phyloP scores from a whole-genome alignment of 139 green algal genomes.

The Cymbomonas tetramitiformis region DNA sequence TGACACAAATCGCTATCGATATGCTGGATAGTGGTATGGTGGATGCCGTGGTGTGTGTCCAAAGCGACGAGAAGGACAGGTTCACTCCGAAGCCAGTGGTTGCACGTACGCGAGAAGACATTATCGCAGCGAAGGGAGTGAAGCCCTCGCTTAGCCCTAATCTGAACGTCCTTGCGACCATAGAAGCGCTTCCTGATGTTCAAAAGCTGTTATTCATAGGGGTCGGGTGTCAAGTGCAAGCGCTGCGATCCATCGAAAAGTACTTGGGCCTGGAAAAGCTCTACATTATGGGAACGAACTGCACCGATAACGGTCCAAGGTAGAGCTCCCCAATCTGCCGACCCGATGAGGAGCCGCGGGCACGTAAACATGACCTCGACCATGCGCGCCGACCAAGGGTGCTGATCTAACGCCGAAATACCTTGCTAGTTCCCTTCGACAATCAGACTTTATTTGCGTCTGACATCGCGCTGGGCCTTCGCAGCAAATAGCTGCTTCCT shows the following conservation, averaged over 20 bases:
- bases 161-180: slow-evolving; percentile 73
- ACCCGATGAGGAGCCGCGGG: too few species aligned
- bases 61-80: slow-evolving; percentile 31
- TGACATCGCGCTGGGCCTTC: too few species aligned
- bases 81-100: slow-evolving; percentile 16
- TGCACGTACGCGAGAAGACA: slow-evolving; percentile 47
- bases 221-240: slow-evolving; percentile 40
- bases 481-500: too few species aligned
- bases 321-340: too few species aligned
- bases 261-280: slow-evolving; percentile 77
- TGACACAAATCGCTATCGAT: slow-evolving; percentile 49
- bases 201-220: slow-evolving; percentile 17
- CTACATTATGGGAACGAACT: slow-evolving; percentile 72
- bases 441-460: too few species aligned
- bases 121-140: slow-evolving; percentile 69
- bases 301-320: slow-evolving; percentile 17
- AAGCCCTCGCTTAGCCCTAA: slow-evolving; percentile 84
- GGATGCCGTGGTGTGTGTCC: slow-evolving; percentile 88
- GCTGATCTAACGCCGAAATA: too few species aligned
- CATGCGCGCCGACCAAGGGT: too few species aligned
- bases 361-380: too few species aligned
- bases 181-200: slow-evolving; percentile 65
- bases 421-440: too few species aligned
- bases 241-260: slow-evolving; percentile 69
- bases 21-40: slow-evolving; percentile 71